Conservation (phyloP, 2,329 filamentous ascomycete genomes). For the Raffaelea ambrosiae region DNA sequence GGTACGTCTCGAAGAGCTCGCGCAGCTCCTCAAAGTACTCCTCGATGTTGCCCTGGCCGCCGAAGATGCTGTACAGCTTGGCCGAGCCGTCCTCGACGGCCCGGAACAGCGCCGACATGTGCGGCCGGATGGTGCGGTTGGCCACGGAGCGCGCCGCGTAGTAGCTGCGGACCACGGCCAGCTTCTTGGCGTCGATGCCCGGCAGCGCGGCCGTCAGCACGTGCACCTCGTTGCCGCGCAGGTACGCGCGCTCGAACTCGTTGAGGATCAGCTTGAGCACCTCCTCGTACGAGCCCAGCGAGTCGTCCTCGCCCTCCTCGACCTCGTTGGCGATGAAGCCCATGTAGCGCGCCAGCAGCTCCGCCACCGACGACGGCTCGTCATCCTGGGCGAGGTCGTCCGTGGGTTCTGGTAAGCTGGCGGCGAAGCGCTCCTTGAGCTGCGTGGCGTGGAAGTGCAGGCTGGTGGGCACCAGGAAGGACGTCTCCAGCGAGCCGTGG, state of each 20-base stretch:
- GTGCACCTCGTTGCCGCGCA: conserved; percentile 93
- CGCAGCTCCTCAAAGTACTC: conserved; percentile 98
- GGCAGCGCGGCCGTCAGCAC: conserved; percentile 77
- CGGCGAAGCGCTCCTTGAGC: conserved; percentile 82
- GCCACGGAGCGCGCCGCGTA: conserved; percentile 79
- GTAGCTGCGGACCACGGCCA: conserved; percentile 82
- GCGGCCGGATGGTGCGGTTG: conserved; percentile 78
- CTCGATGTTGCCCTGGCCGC: conserved; percentile 97
- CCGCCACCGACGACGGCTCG: conserved; percentile 90
- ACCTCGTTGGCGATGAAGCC: conserved; percentile 84
- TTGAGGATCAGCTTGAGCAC: conserved; percentile 87
- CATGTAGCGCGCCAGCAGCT: conserved; percentile 89
- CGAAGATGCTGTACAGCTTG: conserved; percentile 87
- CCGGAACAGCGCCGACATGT: conserved; percentile 87
- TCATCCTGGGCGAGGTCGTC: conserved; percentile 98
- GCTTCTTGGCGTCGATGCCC: conserved; percentile 88
- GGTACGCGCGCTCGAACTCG: conserved; percentile 93
- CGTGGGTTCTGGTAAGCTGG: conserved; percentile 79
- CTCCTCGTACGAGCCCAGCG: conserved; percentile 81
- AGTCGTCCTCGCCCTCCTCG: conserved; percentile 84
- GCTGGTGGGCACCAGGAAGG: conserved; percentile 88
- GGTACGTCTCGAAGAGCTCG: conserved; percentile 84
- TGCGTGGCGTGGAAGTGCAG: conserved; percentile 95
- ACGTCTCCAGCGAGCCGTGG: conserved; percentile 93
- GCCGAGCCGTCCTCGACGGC: conserved; percentile 79